A percentile compares a stretch with the other conserved stretches of the same genome.
These are phyloP conservation scores for Epichloe uncinata DNA, from an alignment of 2,329 filamentous ascomycete genomes.

Conservation along the genomic window DNA sequence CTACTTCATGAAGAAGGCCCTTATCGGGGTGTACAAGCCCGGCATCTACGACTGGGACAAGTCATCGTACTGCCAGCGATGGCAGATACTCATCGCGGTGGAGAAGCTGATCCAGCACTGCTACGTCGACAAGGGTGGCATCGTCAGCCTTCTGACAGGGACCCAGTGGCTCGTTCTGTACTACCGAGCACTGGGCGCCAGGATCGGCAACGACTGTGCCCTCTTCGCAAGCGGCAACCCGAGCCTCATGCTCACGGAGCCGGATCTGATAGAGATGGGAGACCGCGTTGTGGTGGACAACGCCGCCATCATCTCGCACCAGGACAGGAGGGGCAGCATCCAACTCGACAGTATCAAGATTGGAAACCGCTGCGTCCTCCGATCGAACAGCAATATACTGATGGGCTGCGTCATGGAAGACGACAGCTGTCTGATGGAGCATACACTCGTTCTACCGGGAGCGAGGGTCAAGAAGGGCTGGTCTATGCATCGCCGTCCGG, in stretches of 20 bases:
- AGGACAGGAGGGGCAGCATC: constrained; percentile 43
- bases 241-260: constrained; percentile 41
- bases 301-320: constrained; percentile 40
- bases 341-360: constrained; percentile 37
- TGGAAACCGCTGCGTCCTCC: constrained; percentile 38
- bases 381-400: constrained; percentile 36
- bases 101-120: constrained; percentile 37
- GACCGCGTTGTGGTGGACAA: constrained; percentile 41
- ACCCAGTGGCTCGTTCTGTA: constrained; percentile 39
- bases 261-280: constrained; percentile 39
- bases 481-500: constrained; percentile 42
- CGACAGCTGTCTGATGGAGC: constrained; percentile 36
- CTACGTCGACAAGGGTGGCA: constrained; percentile 32
- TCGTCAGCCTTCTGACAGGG: constrained; percentile 39
- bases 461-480: constrained; percentile 33
- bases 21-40: constrained; percentile 35
- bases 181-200: constrained; percentile 38
- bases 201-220: constrained; percentile 39
- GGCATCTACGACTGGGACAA: constrained; percentile 46
- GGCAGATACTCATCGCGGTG: constrained; percentile 39
- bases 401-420: constrained; percentile 37
- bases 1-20: constrained; percentile 35
- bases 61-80: constrained; percentile 43
- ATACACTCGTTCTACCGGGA: constrained; percentile 44
- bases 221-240: constrained; percentile 40